Evolutionary conservation across 345 rosid species (phyloP).

Genomic region (Gossypium turneri): DNA sequence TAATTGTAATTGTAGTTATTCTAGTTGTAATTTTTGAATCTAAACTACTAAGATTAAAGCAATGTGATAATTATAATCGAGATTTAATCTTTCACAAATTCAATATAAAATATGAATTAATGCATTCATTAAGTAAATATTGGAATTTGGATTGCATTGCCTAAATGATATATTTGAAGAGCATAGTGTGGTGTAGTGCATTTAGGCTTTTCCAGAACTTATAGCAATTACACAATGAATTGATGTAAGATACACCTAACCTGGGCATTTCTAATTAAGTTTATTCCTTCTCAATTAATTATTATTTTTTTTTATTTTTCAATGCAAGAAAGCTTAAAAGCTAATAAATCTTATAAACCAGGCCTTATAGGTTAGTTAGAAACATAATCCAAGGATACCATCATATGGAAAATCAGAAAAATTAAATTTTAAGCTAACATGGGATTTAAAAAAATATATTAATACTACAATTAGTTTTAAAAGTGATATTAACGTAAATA

Average conservation of each 20-base stretch:
- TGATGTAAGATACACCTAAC: not conserved
- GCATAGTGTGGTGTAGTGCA: not conserved
- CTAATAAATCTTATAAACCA: not conserved
- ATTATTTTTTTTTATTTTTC: not conserved
- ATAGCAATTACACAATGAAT: not conserved
- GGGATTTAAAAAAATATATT: no score
- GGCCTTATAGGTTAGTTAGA: not conserved
- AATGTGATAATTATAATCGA: no score
- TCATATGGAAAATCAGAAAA: not conserved
- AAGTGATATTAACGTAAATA: no score
- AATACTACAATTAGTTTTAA: no score
- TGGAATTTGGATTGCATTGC: not conserved
- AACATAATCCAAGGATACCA: not conserved
- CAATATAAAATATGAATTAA: no score
- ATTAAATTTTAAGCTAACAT: not conserved
- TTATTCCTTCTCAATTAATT: not conserved
- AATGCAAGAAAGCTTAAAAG: not conserved
- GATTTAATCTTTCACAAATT: no score
- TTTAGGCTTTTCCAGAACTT: not conserved
- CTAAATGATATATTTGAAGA: not conserved
- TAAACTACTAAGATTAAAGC: no score
- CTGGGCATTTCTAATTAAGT: not conserved
- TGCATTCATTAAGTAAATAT: not conserved
- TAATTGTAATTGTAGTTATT: no score
- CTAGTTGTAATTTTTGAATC: no score